Base-by-base conservation (phyloP, 371 early-diverging fungal genomes). In the Mortierella sp. region DNA sequence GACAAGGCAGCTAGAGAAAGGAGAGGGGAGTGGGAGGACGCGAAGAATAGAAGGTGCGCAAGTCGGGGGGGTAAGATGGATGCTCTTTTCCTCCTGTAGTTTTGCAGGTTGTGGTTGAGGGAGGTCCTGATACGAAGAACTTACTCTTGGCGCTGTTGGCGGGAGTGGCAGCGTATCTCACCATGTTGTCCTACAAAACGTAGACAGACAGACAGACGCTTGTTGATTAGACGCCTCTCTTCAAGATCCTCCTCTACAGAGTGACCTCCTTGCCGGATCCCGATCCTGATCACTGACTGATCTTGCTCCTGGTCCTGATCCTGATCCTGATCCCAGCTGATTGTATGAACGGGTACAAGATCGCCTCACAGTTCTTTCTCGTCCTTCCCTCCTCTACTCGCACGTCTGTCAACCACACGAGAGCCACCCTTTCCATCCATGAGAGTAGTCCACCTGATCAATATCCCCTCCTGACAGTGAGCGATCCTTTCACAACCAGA, bases 1-100 rank as follows among this genome's bases (percentile, higher is more conserved):
- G 97, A 90, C 90, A 95, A 92, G 83, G 95, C 95, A 84, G 93
- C 94, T 92, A 63, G 7, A n/a, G n/a, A 34, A 48, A 27, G 14
- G 30, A 47, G 1, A 23, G 1, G 28, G 38, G 19, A n/a, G 18
- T 30, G 10, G 59, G 21, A 27, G 3, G 18, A 23, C 1, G 31
- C 24, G 42, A 14, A 45, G 18, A 19, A 19, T 5, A 13, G 24
- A 6, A 16, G 47, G 5, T 47, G 54, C 19, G 39, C 21, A 12
- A 50, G 46, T 14, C 42, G 57, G 45, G 7, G 53, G 19, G 43
- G 46, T 46, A n/a, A n/a, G n/a, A n/a, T n/a, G n/a, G n/a, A n/a
- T 46, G 46, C 47, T 47, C 47, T 47, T 7, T 26, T 26, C 47
- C 47, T 4, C 8, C 34, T 7, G 10, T 34, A 10, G 34, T 10